Evolutionary conservation across 75 land plant genomes (phyloP), one percentile per base, ranked within the genome.

Genomic region (Adiantum capillusveneris): DNA sequence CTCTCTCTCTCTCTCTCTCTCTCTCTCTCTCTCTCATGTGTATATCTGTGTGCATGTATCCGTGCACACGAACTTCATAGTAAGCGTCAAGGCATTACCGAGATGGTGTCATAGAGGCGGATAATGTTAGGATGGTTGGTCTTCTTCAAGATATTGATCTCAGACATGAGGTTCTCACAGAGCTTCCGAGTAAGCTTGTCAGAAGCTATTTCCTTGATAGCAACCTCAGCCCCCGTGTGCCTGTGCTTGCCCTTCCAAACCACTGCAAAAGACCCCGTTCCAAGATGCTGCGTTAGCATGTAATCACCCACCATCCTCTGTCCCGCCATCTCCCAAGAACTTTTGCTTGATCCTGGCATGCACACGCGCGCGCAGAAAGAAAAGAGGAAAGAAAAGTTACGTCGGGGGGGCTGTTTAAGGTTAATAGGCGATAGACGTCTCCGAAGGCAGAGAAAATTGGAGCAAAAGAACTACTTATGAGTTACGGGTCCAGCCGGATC

Each of bases 51-150:
- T n/a, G n/a, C n/a, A n/a, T n/a, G n/a, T n/a, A n/a, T n/a, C n/a
- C n/a, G n/a, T n/a, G n/a, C n/a, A n/a, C n/a, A n/a, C n/a, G n/a
- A n/a, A n/a, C n/a, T n/a, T n/a, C n/a, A n/a, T n/a, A n/a, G n/a
- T n/a, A n/a, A n/a, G n/a, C n/a, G n/a, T n/a, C n/a, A n/a, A 31
- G 2, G 25, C 14, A 24, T 18, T 14, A 93, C 98, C 96, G 83
- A 68, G 51, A 88, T 75, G 48, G 80, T 85, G 34, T 89, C 98
- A 45, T 89, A 77, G 42, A 93, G 74, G n/a, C 78, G 74, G 49
- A 85, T 83, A 19, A 93, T 93, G 55, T 93, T 85, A 16, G 98
- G 98, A 44, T 93, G 98, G 37, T 72, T 72, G 21, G 93, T 84
- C 36, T 65, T 74, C 66, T 66, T 64, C 52, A 93, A 58, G n/a